Conservation (phyloP, 1,284 basidiomycete genomes). For the Bondarzewia mesenterica region DNA sequence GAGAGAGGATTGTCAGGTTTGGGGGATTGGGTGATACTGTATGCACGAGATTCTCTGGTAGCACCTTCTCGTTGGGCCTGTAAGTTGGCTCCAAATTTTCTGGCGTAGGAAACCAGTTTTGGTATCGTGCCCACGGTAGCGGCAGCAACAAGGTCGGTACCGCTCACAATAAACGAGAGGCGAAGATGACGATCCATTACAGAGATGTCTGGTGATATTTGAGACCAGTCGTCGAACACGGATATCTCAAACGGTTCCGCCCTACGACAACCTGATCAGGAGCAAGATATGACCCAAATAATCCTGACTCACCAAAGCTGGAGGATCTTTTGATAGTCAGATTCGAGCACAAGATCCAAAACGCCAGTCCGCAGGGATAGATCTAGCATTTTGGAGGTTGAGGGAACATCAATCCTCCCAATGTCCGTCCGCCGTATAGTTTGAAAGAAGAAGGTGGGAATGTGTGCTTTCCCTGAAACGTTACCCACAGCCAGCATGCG, state of each 20-base stretch:
- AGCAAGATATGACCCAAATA: constrained; percentile 1
- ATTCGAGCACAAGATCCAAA: constrained; percentile 60
- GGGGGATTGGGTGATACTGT: constrained; percentile 55
- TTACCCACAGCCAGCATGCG: constrained; percentile 63
- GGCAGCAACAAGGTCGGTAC: constrained; percentile 63
- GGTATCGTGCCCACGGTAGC: constrained; percentile 71
- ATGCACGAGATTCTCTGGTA: constrained; percentile 64
- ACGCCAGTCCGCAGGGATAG: constrained; percentile 72
- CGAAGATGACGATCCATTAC: constrained; percentile 53
- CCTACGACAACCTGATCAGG: constrained; percentile 28
- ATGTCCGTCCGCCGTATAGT: constrained; percentile 55
- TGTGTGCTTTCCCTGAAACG: constrained; percentile 60
- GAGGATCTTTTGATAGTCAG: constrained; percentile 70
- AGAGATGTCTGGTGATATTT: constrained; percentile 30
- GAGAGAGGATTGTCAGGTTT: constrained; percentile 73
- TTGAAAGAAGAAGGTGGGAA: constrained; percentile 70
- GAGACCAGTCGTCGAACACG: constrained; percentile 80
- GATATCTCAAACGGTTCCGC: constrained; percentile 72
- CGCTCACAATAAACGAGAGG: constrained; percentile 70
- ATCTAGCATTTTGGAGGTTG: constrained; percentile 49
- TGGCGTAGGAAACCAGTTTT: constrained; percentile 61
- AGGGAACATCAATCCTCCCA: constrained; percentile 12
- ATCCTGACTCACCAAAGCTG: constrained; percentile 60
- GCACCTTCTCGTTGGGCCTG: constrained; percentile 68
- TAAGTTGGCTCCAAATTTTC: constrained; percentile 67